phyloP scores from a whole-genome alignment of 2,329 filamentous ascomycete species.

The Xylariaceae sp. region DNA sequence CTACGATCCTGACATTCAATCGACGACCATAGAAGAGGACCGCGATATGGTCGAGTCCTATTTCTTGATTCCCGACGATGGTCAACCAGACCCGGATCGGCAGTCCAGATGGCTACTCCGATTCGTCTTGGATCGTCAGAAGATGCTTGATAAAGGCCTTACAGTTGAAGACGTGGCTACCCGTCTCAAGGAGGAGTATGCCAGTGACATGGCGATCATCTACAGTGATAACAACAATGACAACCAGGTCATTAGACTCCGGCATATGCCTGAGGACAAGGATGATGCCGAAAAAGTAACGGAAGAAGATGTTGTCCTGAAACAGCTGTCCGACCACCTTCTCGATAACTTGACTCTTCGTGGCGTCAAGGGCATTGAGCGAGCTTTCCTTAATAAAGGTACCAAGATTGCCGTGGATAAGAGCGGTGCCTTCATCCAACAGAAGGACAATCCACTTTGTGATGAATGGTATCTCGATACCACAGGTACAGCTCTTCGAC shows the following conservation, averaged over 20 bases:
- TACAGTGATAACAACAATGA: constrained; percentile 99
- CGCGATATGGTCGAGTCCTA: constrained; percentile 94
- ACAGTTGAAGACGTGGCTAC: constrained; percentile 86
- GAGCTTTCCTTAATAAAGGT: constrained; percentile 88
- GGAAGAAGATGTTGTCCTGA: constrained; percentile 88
- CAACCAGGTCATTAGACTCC: constrained; percentile 88
- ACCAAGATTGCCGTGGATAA: constrained; percentile 60
- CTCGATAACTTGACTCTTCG: constrained; percentile 87
- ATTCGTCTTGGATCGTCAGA: constrained; percentile 87
- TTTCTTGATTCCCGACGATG: constrained; percentile 86
- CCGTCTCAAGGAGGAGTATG: constrained; percentile 85
- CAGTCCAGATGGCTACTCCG: constrained; percentile 96
- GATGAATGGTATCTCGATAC: constrained; percentile 97
- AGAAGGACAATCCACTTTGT: constrained; percentile 70
- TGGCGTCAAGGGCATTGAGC: constrained; percentile 82
- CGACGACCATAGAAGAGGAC: constrained; percentile 83
- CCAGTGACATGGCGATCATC: constrained; percentile 80
- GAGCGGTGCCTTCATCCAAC: constrained; percentile 70
- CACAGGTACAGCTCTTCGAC: constrained; percentile 78
- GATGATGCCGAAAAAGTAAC: constrained; percentile 60
- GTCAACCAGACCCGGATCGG: constrained; percentile 54
- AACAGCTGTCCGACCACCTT: constrained; percentile 86
- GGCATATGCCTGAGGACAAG: constrained; percentile 70
- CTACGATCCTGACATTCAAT: constrained; percentile 87
- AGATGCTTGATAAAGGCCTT: constrained; percentile 91